Evolutionary conservation across 2,329 filamentous ascomycete species (phyloP).

Genomic region (Sporothrix dimorphospora): DNA sequence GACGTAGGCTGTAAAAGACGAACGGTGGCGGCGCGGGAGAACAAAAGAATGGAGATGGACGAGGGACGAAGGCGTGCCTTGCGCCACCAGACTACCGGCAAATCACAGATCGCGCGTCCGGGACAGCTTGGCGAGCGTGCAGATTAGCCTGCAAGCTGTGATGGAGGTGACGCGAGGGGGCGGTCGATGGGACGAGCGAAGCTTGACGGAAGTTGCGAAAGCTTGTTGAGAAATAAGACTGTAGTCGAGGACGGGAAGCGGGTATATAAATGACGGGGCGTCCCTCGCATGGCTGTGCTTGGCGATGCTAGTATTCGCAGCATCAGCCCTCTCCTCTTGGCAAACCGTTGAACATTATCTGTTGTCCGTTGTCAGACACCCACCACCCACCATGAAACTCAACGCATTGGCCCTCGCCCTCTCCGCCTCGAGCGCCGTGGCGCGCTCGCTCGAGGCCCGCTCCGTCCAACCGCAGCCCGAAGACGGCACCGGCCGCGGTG

Average conservation of each 20-base stretch:
- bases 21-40: not conserved
- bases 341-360: not conserved
- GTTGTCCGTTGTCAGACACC: too few relatives aligned
- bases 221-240: not conserved
- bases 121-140: conserved; percentile 7
- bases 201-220: not conserved
- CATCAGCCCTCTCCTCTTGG: not conserved
- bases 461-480: conserved; percentile 54
- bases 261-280: not conserved
- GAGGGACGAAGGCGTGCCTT: not conserved
- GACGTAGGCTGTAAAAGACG: not conserved
- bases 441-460: conserved; percentile 9
- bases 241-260: too few relatives aligned
- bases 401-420: not conserved
- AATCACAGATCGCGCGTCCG: conserved; percentile 10
- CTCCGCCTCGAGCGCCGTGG: not conserved
- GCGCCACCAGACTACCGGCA: conserved; percentile 1
- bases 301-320: not conserved
- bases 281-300: not conserved
- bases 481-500: conserved; percentile 61
- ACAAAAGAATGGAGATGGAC: not conserved
- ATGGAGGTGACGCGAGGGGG: conserved; percentile 4
- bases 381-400: not conserved
- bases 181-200: not conserved
- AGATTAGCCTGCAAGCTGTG: conserved; percentile 18